Evolutionary conservation across 2,329 filamentous ascomycete genomes (phyloP), one percentile per base, ranked within the genome.

Genomic region (Aspergillus ochraceus): DNA sequence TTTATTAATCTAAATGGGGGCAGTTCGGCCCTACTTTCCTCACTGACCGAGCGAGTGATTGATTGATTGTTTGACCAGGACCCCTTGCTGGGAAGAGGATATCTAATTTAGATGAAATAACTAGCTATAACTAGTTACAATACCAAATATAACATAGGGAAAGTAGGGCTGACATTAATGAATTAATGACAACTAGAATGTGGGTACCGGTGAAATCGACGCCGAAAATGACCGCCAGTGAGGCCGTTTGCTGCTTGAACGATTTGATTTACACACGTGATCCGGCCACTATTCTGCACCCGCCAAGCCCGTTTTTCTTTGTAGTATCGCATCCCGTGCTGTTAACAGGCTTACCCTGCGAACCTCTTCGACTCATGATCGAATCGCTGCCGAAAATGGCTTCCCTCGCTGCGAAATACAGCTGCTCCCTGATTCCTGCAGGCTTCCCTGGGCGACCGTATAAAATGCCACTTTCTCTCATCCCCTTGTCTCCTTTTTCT

Each of bases 221-320:
- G 60, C 63, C 55, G 60, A 66, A 65, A 65, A 68, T 66, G 59
- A 64, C 61, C 2, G 51, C 63, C 57, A 61, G 57, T 55, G 59
- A 55, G 39, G 61, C 62, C 57, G 63, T 60, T 63, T 65, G 54
- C 47, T 55, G 46, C 62, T 63, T 65, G 52, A 66, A 56, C 19
- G n/a, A n/a, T n/a, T n/a, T n/a, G n/a, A 29, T 59, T 61, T 47
- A 49, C 55, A 49, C 36, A 26, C 58, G 53, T 26, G 36, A 30
- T 57, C 39, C 29, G 46, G 39, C 53, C 58, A 47, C 57, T 68
- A 64, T 65, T 64, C 45, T 65, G 61, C 59, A 66, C 61, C 61
- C 55, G 39, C 45, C 54, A 22, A 22, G 22, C 22, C 9, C 24
- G 6, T 26, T 26, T 26, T 26, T 26, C 5, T 26, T 26, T 8